A percentile compares a stretch with the other conserved stretches of the same genome.
Conservation (phyloP, 257 asterid genomes). For the Scutellaria minor region DNA sequence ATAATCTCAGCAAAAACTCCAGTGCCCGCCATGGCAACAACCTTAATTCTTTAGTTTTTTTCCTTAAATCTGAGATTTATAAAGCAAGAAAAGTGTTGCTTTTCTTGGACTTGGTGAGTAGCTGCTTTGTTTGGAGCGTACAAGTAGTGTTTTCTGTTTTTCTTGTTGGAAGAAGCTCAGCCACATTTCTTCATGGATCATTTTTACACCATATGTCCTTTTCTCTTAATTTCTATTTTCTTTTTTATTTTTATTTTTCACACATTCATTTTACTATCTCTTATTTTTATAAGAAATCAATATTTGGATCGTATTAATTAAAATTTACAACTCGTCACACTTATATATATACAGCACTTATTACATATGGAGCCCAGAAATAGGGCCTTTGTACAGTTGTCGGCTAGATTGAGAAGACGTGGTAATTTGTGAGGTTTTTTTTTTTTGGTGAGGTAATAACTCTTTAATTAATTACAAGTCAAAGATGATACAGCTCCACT, state of each 20-base stretch:
- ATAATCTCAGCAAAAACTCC: conserved; percentile 80
- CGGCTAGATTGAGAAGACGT: too few relatives aligned
- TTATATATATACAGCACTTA: too few relatives aligned
- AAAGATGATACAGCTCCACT: too few relatives aligned
- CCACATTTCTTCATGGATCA: conserved; percentile 43
- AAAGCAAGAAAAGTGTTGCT: conserved; percentile 3
- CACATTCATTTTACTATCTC: not conserved
- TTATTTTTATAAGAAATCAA: too few relatives aligned
- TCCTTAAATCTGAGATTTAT: not conserved
- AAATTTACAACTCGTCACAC: too few relatives aligned
- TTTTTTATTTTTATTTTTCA: not conserved
- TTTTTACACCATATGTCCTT: conserved; percentile 32
- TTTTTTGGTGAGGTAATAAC: too few relatives aligned
- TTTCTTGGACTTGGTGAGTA: conserved; percentile 21
- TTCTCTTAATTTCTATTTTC: not conserved
- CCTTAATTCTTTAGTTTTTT: not conserved
- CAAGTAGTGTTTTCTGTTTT: conserved; percentile 31
- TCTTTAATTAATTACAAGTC: too few relatives aligned
- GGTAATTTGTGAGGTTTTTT: too few relatives aligned
- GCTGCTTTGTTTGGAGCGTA: conserved; percentile 20
- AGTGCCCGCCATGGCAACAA: conserved; percentile 29
- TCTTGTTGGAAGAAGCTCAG: conserved; percentile 41
- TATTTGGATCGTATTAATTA: too few relatives aligned
- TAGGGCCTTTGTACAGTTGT: too few relatives aligned
- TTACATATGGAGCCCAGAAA: too few relatives aligned